phyloP scores from a whole-genome alignment of 148 eudicot genomes.

The Cornus florida region DNA sequence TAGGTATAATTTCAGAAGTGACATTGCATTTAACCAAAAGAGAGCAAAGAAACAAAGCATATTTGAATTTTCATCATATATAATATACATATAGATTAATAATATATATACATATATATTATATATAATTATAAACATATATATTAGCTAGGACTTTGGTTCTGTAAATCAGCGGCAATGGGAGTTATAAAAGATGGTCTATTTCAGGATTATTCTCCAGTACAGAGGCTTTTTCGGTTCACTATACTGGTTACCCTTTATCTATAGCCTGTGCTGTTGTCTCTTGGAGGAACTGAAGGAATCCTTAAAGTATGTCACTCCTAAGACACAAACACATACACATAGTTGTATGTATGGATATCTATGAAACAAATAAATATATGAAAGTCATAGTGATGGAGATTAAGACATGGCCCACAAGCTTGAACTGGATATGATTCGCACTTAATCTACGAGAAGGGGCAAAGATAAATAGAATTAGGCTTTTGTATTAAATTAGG shows the following conservation, averaged over 20 bases:
- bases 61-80: too few relatives aligned
- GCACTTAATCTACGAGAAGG: too few relatives aligned
- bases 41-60: too few relatives aligned
- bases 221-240: constrained; percentile 59
- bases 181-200: constrained; percentile 66
- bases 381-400: not conserved
- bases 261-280: constrained; percentile 70
- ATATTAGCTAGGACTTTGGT: not conserved
- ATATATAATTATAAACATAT: too few relatives aligned
- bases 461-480: too few relatives aligned
- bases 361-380: not conserved
- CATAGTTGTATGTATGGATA: not conserved
- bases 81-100: too few relatives aligned
- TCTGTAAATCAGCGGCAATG: constrained; percentile 31
- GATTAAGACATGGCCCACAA: too few relatives aligned
- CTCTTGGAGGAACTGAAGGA: constrained; percentile 74
- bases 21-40: too few relatives aligned
- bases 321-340: not conserved
- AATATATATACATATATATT: too few relatives aligned
- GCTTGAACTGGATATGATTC: too few relatives aligned
- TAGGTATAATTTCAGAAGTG: too few relatives aligned
- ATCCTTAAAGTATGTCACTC: constrained; percentile 62
- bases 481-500: too few relatives aligned
- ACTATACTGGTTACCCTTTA: constrained; percentile 92
- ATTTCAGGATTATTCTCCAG: constrained; percentile 63